Base-by-base conservation (phyloP, 257 asterid genomes). In the Lavandula angustifolia region DNA sequence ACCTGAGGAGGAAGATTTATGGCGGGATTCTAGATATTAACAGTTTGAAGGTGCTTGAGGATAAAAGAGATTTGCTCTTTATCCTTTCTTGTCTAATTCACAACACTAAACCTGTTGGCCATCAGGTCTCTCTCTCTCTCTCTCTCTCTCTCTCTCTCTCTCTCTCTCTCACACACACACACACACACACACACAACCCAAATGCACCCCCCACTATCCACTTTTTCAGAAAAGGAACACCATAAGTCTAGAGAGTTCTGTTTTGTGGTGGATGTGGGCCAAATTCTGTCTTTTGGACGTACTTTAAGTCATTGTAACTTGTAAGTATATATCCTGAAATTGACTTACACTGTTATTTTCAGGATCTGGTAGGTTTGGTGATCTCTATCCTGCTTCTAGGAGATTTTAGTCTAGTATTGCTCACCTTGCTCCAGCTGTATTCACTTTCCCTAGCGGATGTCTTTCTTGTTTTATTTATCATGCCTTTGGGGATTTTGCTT, bases 341-440 rank as follows among this genome's bases (percentile, higher is more conserved):
- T 49, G 41, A 16, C 10, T 16, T 41, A 2, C 4, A 7, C 18
- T 66, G 64, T 67, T 41, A 35, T 74, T 31, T 80, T 89, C 96
- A 90, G 99, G 98, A 94, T 83, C 95, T 94, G 76, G 99, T 94
- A 40, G 99, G 99, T 54, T 74, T 90, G 89, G 88, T 90, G 66
- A 84, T 94, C 68, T 94, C 97, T 35, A 80, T 94, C 79, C 85
- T 94, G 78, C 97, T 94, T 71, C 84, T 90, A 56, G 99, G 98
- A 61, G 99, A 94, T 81, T 90, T 94, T 82, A 90, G 99, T 81
- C 79, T 94, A 68, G 96, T 94, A 58, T 79, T 94, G 91, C 95
- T 94, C 70, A 90, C 96, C 44, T 75, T 94, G 80, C 98, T 94
- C 77, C 99, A 90, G 91, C 66, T 94, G 83, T 94, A 83, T 74